Conservation (phyloP, 2,329 filamentous ascomycete species). For the Aspergillus oerlinghausenensis region DNA sequence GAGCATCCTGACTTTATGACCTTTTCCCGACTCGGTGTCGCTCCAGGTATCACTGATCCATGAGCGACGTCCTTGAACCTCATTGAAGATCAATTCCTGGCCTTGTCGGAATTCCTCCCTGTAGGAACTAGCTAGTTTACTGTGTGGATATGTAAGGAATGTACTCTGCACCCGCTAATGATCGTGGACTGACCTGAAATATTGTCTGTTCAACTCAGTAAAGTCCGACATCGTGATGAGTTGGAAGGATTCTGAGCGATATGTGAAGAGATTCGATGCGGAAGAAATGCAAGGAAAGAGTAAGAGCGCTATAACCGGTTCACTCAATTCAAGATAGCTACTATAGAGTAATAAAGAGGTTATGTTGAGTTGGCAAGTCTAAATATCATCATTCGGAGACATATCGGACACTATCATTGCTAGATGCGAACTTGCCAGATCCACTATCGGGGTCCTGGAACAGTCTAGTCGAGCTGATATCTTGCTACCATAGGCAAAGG, state of each 20-base stretch:
- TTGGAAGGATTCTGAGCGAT: not conserved
- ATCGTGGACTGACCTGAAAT: slow-evolving; percentile 36
- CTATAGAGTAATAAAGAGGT: not conserved
- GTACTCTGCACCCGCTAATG: not conserved
- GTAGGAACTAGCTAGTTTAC: slow-evolving; percentile 52
- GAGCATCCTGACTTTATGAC: slow-evolving; percentile 49
- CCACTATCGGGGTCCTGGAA: not conserved
- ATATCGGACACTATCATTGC: slow-evolving; percentile 24
- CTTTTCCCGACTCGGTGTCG: slow-evolving; percentile 26
- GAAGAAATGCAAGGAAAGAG: not conserved
- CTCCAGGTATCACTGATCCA: slow-evolving; percentile 60
- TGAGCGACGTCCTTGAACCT: slow-evolving; percentile 50
- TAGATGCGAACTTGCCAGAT: not conserved
- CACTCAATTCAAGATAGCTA: not conserved
- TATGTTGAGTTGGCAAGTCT: not conserved
- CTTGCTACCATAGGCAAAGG: too few species aligned
- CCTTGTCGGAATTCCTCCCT: slow-evolving; percentile 54
- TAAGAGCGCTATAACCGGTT: not conserved
- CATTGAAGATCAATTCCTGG: slow-evolving; percentile 50
- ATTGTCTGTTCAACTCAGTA: slow-evolving; percentile 34
- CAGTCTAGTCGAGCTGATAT: not conserved
- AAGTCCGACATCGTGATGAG: slow-evolving; percentile 26
- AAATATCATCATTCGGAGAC: slow-evolving; percentile 21
- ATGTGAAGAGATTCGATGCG: not conserved
- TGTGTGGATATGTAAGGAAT: slow-evolving; percentile 20